These are phyloP conservation scores for Postia placenta DNA, from an alignment of 768 basidiomycete species.

Conservation along the genomic window DNA sequence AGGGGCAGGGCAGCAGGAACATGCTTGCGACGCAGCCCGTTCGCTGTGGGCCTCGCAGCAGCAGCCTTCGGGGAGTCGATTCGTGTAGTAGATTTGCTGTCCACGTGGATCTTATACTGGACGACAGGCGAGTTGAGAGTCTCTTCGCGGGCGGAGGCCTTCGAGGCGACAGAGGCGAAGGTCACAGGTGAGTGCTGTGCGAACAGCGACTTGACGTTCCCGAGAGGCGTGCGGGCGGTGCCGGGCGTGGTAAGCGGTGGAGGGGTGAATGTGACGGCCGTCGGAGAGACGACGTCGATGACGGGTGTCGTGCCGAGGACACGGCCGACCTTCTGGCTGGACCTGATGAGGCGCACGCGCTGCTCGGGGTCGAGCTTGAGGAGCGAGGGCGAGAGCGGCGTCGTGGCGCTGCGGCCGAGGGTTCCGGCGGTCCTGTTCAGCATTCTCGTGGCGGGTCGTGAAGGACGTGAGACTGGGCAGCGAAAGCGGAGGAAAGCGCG, in stretches of 20 bases:
- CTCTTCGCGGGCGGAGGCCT: background rate
- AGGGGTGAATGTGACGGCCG: background rate
- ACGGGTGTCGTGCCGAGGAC: slow-evolving; percentile 10
- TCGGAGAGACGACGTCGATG: slow-evolving; percentile 8
- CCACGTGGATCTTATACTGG: background rate
- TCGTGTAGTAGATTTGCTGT: background rate
- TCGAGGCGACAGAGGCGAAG: background rate
- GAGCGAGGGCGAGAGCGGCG: slow-evolving; percentile 4
- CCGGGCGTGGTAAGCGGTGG: background rate
- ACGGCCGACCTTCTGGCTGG: slow-evolving; percentile 13
- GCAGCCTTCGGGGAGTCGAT: background rate
- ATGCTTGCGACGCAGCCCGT: slow-evolving; percentile 1
- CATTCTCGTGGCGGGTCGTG: slow-evolving; percentile 1
- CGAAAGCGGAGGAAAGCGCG: background rate
- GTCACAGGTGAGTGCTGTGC: background rate
- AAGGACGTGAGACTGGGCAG: background rate
- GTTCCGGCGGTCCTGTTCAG: slow-evolving; percentile 11
- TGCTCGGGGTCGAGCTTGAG: slow-evolving; percentile 13
- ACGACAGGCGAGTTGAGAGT: background rate
- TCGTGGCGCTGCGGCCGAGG: slow-evolving; percentile 6
- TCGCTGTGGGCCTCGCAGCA: background rate
- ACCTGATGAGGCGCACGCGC: slow-evolving; percentile 9
- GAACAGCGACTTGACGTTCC: background rate
- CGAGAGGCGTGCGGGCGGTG: background rate
- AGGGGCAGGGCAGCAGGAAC: slow-evolving; percentile 5